A percentile compares a stretch with the other conserved stretches of the same genome.
These are phyloP conservation scores for Fallopia convolvulus DNA, from an alignment of 148 eudicot genomes.

Conservation along the genomic window DNA sequence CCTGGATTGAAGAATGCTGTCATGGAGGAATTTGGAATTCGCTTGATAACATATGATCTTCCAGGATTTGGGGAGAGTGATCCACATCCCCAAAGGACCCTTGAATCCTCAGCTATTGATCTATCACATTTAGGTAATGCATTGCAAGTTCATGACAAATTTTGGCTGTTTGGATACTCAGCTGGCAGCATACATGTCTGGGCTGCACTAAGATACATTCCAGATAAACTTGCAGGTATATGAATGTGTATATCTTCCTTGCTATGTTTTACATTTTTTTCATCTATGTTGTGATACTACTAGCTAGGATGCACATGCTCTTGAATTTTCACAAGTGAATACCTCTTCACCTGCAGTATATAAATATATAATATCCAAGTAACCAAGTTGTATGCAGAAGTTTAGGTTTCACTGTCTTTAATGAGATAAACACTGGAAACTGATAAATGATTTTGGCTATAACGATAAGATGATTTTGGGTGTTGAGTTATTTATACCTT, in stretches of 20 bases:
- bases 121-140: constrained; percentile 52
- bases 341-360: not conserved
- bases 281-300: not conserved
- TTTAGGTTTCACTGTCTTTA: not conserved
- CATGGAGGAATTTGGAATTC: constrained; percentile 56
- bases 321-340: not conserved
- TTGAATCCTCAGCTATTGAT: constrained; percentile 67
- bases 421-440: not conserved
- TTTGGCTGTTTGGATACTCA: constrained; percentile 62
- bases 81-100: constrained; percentile 57
- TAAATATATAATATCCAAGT: not conserved
- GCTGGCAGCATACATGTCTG: constrained; percentile 64
- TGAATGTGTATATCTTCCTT: not conserved
- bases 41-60: constrained; percentile 60
- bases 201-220: constrained; percentile 71
- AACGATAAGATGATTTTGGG: not conserved
- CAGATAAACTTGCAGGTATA: constrained; percentile 60
- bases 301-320: not conserved
- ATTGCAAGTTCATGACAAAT: constrained; percentile 41
- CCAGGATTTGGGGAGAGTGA: constrained; percentile 87
- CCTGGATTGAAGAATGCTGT: constrained; percentile 52
- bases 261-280: not conserved
- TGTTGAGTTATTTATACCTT: not conserved
- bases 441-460: not conserved
- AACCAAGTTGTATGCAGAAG: not conserved